phyloP scores from a whole-genome alignment of 768 basidiomycete species.

The Trametopsis cervina region DNA sequence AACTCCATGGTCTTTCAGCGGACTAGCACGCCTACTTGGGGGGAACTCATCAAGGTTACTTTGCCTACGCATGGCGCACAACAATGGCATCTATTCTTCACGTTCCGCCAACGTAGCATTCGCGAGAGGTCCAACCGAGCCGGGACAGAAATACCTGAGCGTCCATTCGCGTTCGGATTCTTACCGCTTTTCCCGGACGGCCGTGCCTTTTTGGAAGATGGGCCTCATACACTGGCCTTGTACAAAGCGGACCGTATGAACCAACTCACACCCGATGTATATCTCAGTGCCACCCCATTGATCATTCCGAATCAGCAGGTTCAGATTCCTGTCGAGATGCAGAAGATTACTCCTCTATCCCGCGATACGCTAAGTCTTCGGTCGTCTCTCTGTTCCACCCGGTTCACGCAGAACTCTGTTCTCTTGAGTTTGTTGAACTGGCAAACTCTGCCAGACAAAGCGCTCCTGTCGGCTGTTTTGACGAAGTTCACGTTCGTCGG shows the following conservation, averaged over 20 bases:
- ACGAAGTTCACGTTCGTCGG: constrained; percentile 86
- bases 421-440: constrained; percentile 76
- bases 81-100: constrained; percentile 90
- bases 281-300: constrained; percentile 65
- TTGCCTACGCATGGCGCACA: constrained; percentile 62
- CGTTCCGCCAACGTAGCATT: constrained; percentile 71
- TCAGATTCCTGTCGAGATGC: constrained; percentile 49
- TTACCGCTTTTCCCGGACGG: constrained; percentile 78
- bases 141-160: constrained; percentile 43
- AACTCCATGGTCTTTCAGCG: constrained; percentile 88
- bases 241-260: constrained; percentile 73
- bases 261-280: constrained; percentile 58
- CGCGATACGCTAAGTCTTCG: constrained; percentile 78
- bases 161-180: constrained; percentile 89
- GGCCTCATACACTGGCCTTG: constrained; percentile 76
- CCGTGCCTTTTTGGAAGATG: constrained; percentile 81
- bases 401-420: constrained; percentile 85
- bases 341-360: constrained; percentile 58
- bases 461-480: constrained; percentile 63
- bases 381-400: constrained; percentile 87
- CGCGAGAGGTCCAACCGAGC: constrained; percentile 37
- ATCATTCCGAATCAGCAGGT: constrained; percentile 49
- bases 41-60: constrained; percentile 86
- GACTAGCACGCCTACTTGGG: constrained; percentile 85
- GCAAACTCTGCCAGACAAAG: constrained; percentile 62